Base-by-base conservation (phyloP, 139 green algal species). In the Auxenochlorella pyrenoidosa region DNA sequence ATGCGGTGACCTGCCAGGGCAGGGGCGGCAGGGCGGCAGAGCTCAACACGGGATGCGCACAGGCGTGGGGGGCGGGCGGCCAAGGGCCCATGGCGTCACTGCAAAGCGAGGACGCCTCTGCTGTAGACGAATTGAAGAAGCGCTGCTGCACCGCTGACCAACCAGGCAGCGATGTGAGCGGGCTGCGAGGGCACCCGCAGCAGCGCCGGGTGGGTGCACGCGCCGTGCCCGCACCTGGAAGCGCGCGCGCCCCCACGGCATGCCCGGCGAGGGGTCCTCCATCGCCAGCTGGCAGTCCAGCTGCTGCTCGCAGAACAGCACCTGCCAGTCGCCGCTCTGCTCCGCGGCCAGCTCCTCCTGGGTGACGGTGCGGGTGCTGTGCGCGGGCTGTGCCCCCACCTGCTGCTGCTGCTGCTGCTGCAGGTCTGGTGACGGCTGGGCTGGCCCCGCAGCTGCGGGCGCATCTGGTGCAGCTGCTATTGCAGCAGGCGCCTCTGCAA, bases 221-320 rank as follows among this genome's bases (percentile, higher is more conserved):
- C n/a, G n/a, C n/a, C n/a, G n/a, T n/a, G n/a, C 6, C 68, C 38
- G 59, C 75, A 40, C 88, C 83, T 87, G 79, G 87, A 95, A 93
- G 43, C 88, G 90, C 40, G 91, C 92, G 16, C 90, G 79, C 0
- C 89, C 83, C 90, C 88, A 93, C n/a, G 91, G 90, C 91, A 92
- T 94, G 77, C 87, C 82, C 8, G 91, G 90, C 5, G 89, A 89
- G 58, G 94, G 87, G 79, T 97, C 94, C 84, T 96, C 93, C 68
- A 96, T 92, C 1, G 72, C 76, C 38, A 94, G 82, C 43, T 88
- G 88, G 72, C 96, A 94, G 85, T 97, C 91, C 65, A 91, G 44
- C 10, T 85, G 90, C 79, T 94, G 89, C n/a, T 87, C 79, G 18
- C 63, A 91, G 43, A 94, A 86, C 83, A 97, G 88, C 60, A 89